Conservation (phyloP, 179 eudicot genomes). For the Spinacia oleracea region DNA sequence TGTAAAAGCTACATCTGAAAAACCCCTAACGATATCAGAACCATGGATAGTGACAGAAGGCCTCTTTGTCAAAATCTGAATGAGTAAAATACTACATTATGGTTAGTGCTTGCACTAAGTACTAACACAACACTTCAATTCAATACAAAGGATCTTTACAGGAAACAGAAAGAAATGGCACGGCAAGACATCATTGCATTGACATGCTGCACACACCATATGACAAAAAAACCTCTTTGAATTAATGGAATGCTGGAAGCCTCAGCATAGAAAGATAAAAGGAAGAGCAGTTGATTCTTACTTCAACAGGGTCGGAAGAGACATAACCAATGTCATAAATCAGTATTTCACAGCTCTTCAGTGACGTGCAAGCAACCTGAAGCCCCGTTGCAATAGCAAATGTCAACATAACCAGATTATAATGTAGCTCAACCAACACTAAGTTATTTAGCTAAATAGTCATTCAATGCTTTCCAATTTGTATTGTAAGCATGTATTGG, state of each 20-base stretch:
- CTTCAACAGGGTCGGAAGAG: constrained; percentile 79
- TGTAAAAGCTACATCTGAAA: constrained; percentile 80
- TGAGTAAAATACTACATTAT: constrained; percentile 20
- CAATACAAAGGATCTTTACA: not conserved
- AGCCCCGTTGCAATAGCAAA: constrained; percentile 14
- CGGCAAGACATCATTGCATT: not conserved
- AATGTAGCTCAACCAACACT: not conserved
- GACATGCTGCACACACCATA: not conserved
- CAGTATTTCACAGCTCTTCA: constrained; percentile 51
- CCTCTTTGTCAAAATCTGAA: constrained; percentile 68
- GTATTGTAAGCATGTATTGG: not conserved
- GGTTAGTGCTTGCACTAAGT: not conserved
- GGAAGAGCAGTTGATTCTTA: constrained; percentile 34
- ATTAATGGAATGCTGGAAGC: not conserved
- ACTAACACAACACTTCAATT: not conserved
- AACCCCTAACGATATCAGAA: constrained; percentile 47
- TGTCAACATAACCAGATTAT: not conserved
- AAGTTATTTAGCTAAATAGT: not conserved
- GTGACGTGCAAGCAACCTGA: constrained; percentile 87
- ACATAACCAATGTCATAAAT: constrained; percentile 79
- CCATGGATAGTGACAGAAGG: constrained; percentile 59
- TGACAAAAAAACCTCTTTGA: not conserved
- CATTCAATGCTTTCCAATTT: not conserved
- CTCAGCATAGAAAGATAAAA: not conserved
- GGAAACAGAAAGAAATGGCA: not conserved